Evolutionary conservation across 2,329 filamentous ascomycete genomes (phyloP).

Genomic region (Calonectria leucothoes): DNA sequence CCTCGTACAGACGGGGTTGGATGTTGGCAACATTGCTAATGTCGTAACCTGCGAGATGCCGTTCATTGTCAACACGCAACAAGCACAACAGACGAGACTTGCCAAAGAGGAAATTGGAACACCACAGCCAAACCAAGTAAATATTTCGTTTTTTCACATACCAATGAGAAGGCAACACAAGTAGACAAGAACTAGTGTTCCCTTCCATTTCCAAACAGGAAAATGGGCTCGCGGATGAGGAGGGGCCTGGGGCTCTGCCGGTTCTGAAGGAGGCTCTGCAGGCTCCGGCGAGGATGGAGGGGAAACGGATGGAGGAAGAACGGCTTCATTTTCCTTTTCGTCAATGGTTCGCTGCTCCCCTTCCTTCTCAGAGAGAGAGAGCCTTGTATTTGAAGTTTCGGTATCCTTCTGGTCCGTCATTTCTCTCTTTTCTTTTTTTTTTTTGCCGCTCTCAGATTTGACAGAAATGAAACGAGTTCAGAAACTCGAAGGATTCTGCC

Average conservation of each 20-base stretch:
- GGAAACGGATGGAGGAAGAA: neutral
- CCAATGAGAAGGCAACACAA: slow-evolving; percentile 24
- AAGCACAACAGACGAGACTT: too few species aligned
- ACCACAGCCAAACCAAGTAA: too few species aligned
- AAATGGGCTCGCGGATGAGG: slow-evolving; percentile 19
- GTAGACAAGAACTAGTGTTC: slow-evolving; percentile 13
- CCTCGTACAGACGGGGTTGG: slow-evolving; percentile 68
- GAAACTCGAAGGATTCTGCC: neutral
- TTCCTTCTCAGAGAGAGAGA: slow-evolving; percentile 20
- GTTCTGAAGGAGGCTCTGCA: too few species aligned
- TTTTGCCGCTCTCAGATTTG: neutral
- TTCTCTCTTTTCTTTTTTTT: neutral
- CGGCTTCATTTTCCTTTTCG: neutral
- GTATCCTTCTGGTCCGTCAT: slow-evolving; percentile 18
- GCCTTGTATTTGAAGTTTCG: slow-evolving; percentile 4
- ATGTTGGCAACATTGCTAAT: slow-evolving; percentile 63
- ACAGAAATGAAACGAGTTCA: neutral
- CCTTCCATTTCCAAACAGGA: slow-evolving; percentile 22
- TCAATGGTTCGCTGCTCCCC: neutral
- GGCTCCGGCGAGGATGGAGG: neutral
- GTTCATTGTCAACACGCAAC: too few species aligned
- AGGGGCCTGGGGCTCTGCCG: neutral
- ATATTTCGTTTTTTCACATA: too few species aligned
- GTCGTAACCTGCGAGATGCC: slow-evolving; percentile 51
- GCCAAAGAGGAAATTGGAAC: too few species aligned